phyloP scores from a whole-genome alignment of 1,139 yeast species.

The Protomyces inouyei region DNA sequence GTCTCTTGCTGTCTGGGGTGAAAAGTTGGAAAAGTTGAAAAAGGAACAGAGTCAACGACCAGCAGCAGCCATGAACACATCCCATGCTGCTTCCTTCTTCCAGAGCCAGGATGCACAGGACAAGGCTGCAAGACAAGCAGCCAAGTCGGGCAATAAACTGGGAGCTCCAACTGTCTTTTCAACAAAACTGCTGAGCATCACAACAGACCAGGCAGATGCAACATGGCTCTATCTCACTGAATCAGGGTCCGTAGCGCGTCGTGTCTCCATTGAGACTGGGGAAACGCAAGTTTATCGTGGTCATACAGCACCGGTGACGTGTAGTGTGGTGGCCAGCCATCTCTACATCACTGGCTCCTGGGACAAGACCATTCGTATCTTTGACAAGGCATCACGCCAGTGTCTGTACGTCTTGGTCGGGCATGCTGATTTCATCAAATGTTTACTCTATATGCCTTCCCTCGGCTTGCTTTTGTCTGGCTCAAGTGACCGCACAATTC shows the following conservation, averaged over 20 bases:
- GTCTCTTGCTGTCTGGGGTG: background rate
- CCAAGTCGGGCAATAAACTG: slow-evolving; percentile 12
- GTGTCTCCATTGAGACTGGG: slow-evolving; percentile 7
- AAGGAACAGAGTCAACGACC: background rate
- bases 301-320: slow-evolving; percentile 28
- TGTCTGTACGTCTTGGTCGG: slow-evolving; percentile 2
- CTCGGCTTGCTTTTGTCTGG: slow-evolving; percentile 21
- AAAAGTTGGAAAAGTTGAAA: background rate
- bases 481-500: slow-evolving; percentile 16
- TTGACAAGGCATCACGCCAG: slow-evolving; percentile 6
- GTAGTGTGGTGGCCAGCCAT: slow-evolving; percentile 8
- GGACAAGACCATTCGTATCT: slow-evolving; percentile 27
- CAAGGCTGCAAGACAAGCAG: slow-evolving; percentile 20
- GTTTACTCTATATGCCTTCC: slow-evolving; percentile 20
- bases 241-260: slow-evolving; percentile 13
- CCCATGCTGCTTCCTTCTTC: slow-evolving; percentile 17
- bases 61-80: slow-evolving; percentile 10
- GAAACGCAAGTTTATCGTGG: slow-evolving; percentile 11
- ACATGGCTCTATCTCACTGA: slow-evolving; percentile 6
- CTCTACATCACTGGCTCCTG: slow-evolving; percentile 17
- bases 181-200: slow-evolving; percentile 17
- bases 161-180: slow-evolving; percentile 2
- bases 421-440: slow-evolving; percentile 24
- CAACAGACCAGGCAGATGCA: background rate
- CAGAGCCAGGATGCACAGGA: slow-evolving; percentile 22